Evolutionary conservation across 371 early-diverging fungal genomes (phyloP), one percentile per base, ranked within the genome.

Genomic region (Dinochytrium kinnereticum): DNA sequence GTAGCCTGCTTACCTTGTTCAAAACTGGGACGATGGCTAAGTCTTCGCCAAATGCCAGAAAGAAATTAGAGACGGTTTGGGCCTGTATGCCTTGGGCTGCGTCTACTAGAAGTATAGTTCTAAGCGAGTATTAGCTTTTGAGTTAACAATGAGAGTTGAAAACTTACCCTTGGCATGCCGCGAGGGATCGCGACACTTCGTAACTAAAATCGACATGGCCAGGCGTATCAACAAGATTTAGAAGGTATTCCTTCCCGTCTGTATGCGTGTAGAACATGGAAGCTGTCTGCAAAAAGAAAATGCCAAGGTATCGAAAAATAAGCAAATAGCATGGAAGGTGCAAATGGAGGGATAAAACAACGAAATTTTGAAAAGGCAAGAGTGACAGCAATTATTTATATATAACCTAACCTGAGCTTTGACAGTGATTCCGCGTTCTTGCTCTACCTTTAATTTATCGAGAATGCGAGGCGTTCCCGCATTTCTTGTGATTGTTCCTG

Each of bases 21-120:
- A 98, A 76, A 31, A 97, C 92, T 15, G 99, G 98, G 10, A 98
- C 85, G 66, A 98, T 92, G 17, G 78, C 82, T 59, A 98, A 85
- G 24, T 90, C 93, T 81, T 95, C 90, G 30, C 92, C 91, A 85
- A 94, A 96, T 0, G 98, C 98, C 50, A 98, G 80, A 73, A 90
- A 96, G 79, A 95, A 98, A 80, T 98, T 98, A 28, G 99, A 98
- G 24, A 98, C 96, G 0, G 96, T 96, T 73, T 96, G 96, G 0
- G 96, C 96, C 76, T 96, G 96, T 30, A 96, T 91, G 13, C 96
- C 96, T 77, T 96, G 95, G 1, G 90, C 85, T 0, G 95, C 95
- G 80, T 96, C 96, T 0, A 96, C 95, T 1, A 96, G 84, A n/a
- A 96, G 76, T 1, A 96, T 74, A 0, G 92, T 89, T n/a, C 76